phyloP scores from a whole-genome alignment of 306 rosid species.

The Biancaea sappan region DNA sequence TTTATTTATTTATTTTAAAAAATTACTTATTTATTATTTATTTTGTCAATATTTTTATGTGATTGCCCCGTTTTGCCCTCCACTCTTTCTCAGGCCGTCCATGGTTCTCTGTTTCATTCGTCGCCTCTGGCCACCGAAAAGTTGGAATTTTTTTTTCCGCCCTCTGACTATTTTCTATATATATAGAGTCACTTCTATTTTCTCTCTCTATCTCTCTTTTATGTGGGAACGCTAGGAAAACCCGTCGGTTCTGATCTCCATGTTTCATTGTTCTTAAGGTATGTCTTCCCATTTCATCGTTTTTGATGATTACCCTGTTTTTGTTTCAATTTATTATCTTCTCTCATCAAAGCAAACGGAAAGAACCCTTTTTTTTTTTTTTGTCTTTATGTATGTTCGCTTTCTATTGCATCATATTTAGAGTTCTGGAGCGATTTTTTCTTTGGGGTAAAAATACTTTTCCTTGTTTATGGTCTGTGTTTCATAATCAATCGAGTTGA shows the following conservation, averaged over 20 bases:
- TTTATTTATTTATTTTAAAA: neutral
- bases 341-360: neutral
- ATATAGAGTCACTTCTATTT: neutral
- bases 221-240: slow-evolving; percentile 29
- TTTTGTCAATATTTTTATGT: neutral
- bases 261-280: slow-evolving; percentile 53
- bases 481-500: neutral
- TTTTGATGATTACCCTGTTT: neutral
- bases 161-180: neutral
- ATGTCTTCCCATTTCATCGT: slow-evolving; percentile 3
- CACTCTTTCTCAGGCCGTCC: neutral
- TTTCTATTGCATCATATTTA: slow-evolving; percentile 28
- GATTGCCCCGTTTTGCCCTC: slow-evolving; percentile 48
- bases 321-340: neutral
- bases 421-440: neutral
- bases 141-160: slow-evolving; percentile 25
- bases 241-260: slow-evolving; percentile 33
- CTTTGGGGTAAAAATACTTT: neutral
- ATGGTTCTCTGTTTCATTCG: slow-evolving; percentile 46
- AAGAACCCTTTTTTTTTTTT: slow-evolving; percentile 6
- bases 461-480: slow-evolving; percentile 25
- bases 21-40: neutral
- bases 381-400: neutral
- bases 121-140: slow-evolving; percentile 29
- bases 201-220: slow-evolving; percentile 31